Conservation (phyloP, 1,139 yeast genomes). For the Debaryomyces sp. region DNA sequence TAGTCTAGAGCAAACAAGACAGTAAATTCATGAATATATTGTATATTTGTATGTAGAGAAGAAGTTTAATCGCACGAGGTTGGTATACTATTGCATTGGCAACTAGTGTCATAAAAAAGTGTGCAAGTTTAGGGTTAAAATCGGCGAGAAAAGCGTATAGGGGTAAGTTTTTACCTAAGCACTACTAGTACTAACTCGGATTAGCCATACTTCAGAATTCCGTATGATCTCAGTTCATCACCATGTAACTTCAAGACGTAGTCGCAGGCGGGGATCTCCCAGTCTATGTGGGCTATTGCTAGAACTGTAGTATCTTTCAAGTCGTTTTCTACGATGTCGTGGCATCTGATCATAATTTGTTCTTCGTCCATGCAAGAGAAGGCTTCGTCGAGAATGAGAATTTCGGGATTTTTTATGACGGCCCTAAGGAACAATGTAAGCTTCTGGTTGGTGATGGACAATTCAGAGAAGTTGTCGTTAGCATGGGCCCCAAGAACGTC, state of each 20-base stretch:
- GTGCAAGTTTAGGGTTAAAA: not conserved
- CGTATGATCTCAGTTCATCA: constrained; percentile 30
- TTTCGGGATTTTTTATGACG: constrained; percentile 70
- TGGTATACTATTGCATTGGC: not conserved
- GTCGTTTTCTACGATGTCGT: constrained; percentile 53
- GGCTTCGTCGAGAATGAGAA: constrained; percentile 88
- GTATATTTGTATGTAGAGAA: not conserved
- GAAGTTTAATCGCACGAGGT: not conserved
- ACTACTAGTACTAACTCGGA: not conserved
- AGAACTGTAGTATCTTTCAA: constrained; percentile 68
- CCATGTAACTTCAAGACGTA: constrained; percentile 39
- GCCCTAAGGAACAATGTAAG: constrained; percentile 75
- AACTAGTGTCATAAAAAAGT: not conserved
- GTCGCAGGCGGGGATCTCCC: constrained; percentile 44
- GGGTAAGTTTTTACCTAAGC: not conserved
- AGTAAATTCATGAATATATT: not conserved
- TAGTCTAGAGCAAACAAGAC: not conserved
- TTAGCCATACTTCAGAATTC: constrained; percentile 13
- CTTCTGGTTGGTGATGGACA: constrained; percentile 78
- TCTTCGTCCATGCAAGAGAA: constrained; percentile 85
- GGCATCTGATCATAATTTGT: constrained; percentile 62
- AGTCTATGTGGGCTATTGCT: constrained; percentile 74
- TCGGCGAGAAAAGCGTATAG: not conserved
- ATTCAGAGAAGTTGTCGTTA: constrained; percentile 48
- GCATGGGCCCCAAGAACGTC: constrained; percentile 31